These are phyloP conservation scores for Persicaria tinctoria DNA, from an alignment of 148 eudicot species.

Conservation along the genomic window DNA sequence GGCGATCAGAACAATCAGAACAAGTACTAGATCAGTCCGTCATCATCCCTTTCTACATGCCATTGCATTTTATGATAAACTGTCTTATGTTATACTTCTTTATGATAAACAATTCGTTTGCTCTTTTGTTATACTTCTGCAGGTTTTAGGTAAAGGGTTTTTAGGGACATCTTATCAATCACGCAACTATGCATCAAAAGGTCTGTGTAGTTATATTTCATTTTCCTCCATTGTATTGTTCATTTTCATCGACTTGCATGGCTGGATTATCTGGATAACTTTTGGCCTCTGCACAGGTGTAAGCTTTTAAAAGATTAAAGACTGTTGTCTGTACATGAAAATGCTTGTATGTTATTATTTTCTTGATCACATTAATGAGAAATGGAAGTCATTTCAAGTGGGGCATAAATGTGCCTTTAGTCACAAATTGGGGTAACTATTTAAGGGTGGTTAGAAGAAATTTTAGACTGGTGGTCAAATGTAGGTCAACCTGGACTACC, in stretches of 20 bases:
- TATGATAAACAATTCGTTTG: not conserved
- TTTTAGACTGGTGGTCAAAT: not conserved
- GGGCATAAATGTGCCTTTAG: not conserved
- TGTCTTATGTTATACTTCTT: not conserved
- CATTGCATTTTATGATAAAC: not conserved
- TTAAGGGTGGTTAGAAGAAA: not conserved
- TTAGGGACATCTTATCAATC: conserved; percentile 25
- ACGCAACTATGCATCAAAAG: conserved; percentile 32
- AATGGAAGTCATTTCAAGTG: not conserved
- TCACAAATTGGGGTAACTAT: not conserved
- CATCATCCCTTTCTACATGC: conserved; percentile 17
- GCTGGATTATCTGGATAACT: not conserved
- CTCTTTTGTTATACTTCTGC: conserved; percentile 15
- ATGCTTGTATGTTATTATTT: not conserved
- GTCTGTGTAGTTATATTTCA: conserved; percentile 12
- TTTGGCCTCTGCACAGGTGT: not conserved
- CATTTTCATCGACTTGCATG: not conserved
- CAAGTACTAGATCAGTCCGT: conserved; percentile 42
- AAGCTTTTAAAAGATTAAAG: not conserved
- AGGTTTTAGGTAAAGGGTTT: conserved; percentile 28
- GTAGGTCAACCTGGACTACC: not conserved
- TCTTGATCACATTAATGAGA: too few relatives aligned
- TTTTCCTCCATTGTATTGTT: not conserved
- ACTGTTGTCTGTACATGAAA: conserved; percentile 1
- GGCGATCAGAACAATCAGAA: conserved; percentile 29